Evolutionary conservation across 768 basidiomycete species (phyloP).

Genomic region (Russula virescens): DNA sequence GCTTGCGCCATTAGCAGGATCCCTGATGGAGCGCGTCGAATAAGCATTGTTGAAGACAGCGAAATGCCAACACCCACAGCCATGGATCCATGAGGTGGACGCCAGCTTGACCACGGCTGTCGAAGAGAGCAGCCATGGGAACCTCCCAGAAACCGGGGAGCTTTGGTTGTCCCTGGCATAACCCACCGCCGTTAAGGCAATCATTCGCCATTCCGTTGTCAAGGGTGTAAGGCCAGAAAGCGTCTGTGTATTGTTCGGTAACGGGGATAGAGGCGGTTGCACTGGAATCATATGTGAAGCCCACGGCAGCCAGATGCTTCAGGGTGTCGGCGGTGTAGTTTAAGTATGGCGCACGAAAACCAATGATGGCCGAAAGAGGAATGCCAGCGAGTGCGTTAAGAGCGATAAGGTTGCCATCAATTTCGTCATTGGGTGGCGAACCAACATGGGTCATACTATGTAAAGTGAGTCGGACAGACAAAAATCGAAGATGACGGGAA

Average conservation of each 20-base stretch:
- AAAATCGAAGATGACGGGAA: neutral
- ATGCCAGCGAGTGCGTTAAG: constrained; percentile 76
- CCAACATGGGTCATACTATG: constrained; percentile 75
- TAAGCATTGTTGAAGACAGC: neutral
- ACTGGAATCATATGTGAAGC: constrained; percentile 70
- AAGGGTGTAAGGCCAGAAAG: constrained; percentile 80
- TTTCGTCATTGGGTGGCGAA: constrained; percentile 53
- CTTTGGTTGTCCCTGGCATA: constrained; percentile 64
- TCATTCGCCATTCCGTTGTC: constrained; percentile 78
- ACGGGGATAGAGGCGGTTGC: constrained; percentile 58
- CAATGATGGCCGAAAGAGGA: constrained; percentile 54
- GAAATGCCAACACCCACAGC: constrained; percentile 44
- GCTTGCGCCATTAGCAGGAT: constrained; percentile 47
- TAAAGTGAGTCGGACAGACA: neutral
- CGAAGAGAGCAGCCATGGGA: constrained; percentile 79
- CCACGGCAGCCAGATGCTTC: constrained; percentile 44
- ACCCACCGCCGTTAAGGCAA: constrained; percentile 48
- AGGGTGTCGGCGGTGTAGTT: constrained; percentile 61
- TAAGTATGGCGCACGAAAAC: constrained; percentile 77
- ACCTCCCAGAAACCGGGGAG: constrained; percentile 81
- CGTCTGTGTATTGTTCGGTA: constrained; percentile 56
- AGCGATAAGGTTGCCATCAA: constrained; percentile 73
- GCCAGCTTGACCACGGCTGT: constrained; percentile 47
- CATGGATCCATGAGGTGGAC: constrained; percentile 80
- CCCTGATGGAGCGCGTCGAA: constrained; percentile 26